phyloP scores from a whole-genome alignment of 2,329 filamentous ascomycete genomes.

The Aspergillus tanneri region DNA sequence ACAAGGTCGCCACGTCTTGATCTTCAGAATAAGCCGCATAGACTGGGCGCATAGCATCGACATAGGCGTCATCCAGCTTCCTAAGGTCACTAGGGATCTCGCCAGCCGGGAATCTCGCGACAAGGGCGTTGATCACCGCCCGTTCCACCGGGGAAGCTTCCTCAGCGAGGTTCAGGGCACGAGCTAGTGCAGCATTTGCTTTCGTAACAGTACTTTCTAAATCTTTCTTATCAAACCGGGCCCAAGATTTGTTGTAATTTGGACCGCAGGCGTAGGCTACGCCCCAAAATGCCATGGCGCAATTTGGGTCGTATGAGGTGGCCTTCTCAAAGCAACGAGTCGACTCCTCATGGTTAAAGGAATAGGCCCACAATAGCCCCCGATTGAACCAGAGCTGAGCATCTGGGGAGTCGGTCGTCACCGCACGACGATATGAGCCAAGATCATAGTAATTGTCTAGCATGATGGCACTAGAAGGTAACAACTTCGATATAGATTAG shows the following conservation, averaged over 20 bases:
- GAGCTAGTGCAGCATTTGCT: constrained; percentile 43
- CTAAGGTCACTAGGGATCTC: constrained; percentile 50
- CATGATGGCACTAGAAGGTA: not conserved
- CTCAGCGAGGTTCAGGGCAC: constrained; percentile 40
- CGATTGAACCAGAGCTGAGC: constrained; percentile 43
- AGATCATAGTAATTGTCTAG: constrained; percentile 29
- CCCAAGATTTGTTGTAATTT: constrained; percentile 77
- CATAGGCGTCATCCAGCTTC: constrained; percentile 58
- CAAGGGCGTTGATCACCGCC: constrained; percentile 52
- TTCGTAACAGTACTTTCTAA: constrained; percentile 47
- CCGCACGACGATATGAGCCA: constrained; percentile 35
- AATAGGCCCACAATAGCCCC: constrained; percentile 40
- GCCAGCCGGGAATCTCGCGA: constrained; percentile 54
- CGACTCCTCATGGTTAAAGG: constrained; percentile 39
- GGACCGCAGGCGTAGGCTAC: constrained; percentile 64
- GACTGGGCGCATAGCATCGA: constrained; percentile 53
- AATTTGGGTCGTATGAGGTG: constrained; percentile 26
- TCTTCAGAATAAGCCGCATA: not conserved
- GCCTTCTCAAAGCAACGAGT: constrained; percentile 31
- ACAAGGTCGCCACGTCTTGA: not conserved
- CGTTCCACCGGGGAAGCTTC: constrained; percentile 53
- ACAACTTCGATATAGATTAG: not conserved
- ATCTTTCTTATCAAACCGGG: constrained; percentile 63
- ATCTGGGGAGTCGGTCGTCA: constrained; percentile 31
- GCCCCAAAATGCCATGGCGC: constrained; percentile 38